These are phyloP conservation scores for Leishmania guyanensis DNA, from an alignment of 208 protist species.

Conservation along the genomic window DNA sequence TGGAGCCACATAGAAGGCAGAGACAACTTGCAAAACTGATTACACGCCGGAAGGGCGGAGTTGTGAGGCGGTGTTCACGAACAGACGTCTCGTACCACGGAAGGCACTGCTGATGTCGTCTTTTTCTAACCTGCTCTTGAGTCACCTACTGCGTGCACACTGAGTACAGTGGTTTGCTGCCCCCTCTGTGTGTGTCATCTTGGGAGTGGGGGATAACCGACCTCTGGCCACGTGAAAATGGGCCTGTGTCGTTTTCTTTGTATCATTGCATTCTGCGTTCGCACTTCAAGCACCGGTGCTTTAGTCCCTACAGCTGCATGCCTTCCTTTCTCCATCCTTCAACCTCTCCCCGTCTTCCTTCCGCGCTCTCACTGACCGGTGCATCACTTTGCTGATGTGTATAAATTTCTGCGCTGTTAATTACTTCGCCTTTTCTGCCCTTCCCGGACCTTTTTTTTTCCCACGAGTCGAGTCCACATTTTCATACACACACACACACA, in stretches of 20 bases:
- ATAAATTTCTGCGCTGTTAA: too few relatives aligned
- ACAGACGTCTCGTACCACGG: background rate
- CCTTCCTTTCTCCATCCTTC: background rate
- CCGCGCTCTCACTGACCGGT: background rate
- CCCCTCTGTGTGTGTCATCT: background rate
- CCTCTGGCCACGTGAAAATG: background rate
- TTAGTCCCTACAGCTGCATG: background rate
- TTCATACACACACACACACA: background rate
- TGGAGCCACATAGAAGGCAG: background rate
- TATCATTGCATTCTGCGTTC: background rate
- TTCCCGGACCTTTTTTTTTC: too few relatives aligned
- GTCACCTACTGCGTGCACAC: background rate
- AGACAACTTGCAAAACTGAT: background rate
- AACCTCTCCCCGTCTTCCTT: background rate
- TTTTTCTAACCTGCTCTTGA: constrained; percentile 15
- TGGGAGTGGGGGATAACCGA: background rate
- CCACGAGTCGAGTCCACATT: background rate
- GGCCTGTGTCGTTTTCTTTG: background rate
- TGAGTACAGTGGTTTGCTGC: background rate
- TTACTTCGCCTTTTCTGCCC: background rate
- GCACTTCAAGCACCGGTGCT: background rate
- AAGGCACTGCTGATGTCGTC: background rate
- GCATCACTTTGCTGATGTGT: too few relatives aligned
- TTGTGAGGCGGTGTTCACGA: background rate
- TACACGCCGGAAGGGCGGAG: background rate